Base-by-base conservation (phyloP, 1,284 basidiomycete species). In the Phenoliferia sp. region DNA sequence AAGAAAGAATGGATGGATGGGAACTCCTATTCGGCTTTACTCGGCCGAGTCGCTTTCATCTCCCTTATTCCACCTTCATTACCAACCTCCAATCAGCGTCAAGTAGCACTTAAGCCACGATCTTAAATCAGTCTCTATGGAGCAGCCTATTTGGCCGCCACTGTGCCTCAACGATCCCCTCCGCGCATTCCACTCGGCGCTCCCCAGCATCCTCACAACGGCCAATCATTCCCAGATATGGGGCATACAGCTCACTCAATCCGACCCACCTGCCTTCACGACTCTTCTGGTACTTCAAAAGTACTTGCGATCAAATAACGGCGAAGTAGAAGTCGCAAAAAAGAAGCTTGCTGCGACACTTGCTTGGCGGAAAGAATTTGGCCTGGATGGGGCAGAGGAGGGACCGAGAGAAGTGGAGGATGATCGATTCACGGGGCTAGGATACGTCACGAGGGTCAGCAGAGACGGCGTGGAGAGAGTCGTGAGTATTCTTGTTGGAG, bases 351-450 rank as follows among this genome's bases (percentile, higher is more conserved):
- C 36, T 3, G 48, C 54, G 33, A 67, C 70, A 22, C 57, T 71
- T 12, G 31, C 17, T 19, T 71, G 70, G 70, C 34, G 67, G 31
- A 65, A 66, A 17, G 61, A 69, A 19, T 66, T 70, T 39, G 52
- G 64, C 60, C 31, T 66, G 57, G 54, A 54, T 50, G 22, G 26
- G 3, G 56, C 32, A n/a, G 35, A 39, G 26, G 50, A 5, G 17
- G 39, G 17, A 62, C 55, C 3, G 55, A 61, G 22, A 36, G 32
- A 35, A 58, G 19, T 17, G 12, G 28, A 33, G 1, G 7, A 12
- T 15, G 34, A 35, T 2, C 15, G 29, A 36, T 50, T 58, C 34
- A 36, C 58, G 26, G 56, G 63, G 22, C 10, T 60, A 22, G 63
- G 63, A n/a, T 39, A 10, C 17, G 19, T 63, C 2, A 63, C 62